Percentiles rank a stretch among this genome's conserved stretches.
phyloP scores from a whole-genome alignment of 2,329 filamentous ascomycete species.

The Phialophora expanda region DNA sequence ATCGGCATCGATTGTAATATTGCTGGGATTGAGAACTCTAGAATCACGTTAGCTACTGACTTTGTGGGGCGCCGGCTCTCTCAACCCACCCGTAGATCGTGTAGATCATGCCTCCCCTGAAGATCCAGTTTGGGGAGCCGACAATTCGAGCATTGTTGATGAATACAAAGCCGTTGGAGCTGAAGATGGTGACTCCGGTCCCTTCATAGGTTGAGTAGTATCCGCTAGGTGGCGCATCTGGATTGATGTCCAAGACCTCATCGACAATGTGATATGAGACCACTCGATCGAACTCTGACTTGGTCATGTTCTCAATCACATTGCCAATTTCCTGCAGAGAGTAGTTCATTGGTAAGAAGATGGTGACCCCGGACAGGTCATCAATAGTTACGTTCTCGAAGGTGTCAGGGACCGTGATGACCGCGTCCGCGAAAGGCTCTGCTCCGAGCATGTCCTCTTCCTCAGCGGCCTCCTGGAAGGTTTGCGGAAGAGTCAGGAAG shows the following conservation, averaged over 20 bases:
- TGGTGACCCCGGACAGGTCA: conserved; percentile 26
- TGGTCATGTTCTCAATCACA: conserved; percentile 17
- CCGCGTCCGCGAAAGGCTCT: conserved; percentile 18
- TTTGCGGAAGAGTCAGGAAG: conserved; percentile 22
- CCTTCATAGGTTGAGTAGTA: conserved; percentile 23
- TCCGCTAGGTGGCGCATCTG: conserved; percentile 4
- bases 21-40: conserved; percentile 27
- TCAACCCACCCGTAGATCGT: conserved; percentile 22
- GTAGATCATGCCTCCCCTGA: conserved; percentile 25
- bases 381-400: conserved; percentile 9
- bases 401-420: not conserved
- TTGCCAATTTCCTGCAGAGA: conserved; percentile 26
- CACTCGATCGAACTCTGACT: conserved; percentile 19
- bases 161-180: conserved; percentile 15
- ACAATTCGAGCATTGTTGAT: conserved; percentile 27
- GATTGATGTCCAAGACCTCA: conserved; percentile 16
- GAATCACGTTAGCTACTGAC: not conserved
- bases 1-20: conserved; percentile 17
- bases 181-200: conserved; percentile 22
- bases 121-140: conserved; percentile 19
- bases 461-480: conserved; percentile 15
- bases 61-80: not conserved
- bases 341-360: conserved; percentile 30
- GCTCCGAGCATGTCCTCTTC: conserved; percentile 10
- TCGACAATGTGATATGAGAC: conserved; percentile 28